Percentiles rank a stretch among this genome's conserved stretches.
phyloP scores from a whole-genome alignment of 495 filamentous ascomycete species.

The Delitschia confertaspora region DNA sequence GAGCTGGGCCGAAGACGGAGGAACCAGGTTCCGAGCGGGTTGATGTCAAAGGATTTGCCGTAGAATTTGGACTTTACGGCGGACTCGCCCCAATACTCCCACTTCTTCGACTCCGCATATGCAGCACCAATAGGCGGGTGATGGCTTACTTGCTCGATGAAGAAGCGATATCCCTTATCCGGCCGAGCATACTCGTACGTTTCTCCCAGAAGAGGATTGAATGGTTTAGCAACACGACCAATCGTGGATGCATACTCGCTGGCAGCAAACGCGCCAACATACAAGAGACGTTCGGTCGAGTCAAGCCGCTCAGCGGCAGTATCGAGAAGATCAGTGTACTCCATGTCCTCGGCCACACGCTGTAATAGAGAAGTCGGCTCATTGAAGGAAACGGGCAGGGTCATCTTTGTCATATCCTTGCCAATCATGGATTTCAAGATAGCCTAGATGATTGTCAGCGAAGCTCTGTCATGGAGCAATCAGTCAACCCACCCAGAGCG shows the following conservation, averaged over 20 bases:
- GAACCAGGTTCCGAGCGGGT: slow-evolving; percentile 96
- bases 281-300: slow-evolving; percentile 87
- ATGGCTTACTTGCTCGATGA: slow-evolving; percentile 97
- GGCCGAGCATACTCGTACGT: slow-evolving; percentile 94
- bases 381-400: slow-evolving; percentile 94
- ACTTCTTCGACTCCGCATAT: slow-evolving; percentile 83
- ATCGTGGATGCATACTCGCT: slow-evolving; percentile 96
- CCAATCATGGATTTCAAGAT: slow-evolving; percentile 99
- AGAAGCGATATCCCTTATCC: slow-evolving; percentile 95
- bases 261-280: slow-evolving; percentile 89
- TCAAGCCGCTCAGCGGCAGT: slow-evolving; percentile 77
- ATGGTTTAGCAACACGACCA: slow-evolving; percentile 92
- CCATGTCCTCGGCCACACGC: slow-evolving; percentile 92
- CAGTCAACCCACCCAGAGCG: slow-evolving; percentile 69
- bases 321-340: slow-evolving; percentile 90
- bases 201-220: slow-evolving; percentile 92
- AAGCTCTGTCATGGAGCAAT: not conserved
- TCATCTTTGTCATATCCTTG: slow-evolving; percentile 99
- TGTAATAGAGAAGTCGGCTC: slow-evolving; percentile 96
- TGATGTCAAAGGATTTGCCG: slow-evolving; percentile 94
- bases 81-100: slow-evolving; percentile 96
- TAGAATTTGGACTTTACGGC: slow-evolving; percentile 97
- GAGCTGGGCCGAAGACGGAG: slow-evolving; percentile 69
- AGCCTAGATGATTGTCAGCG: slow-evolving; percentile 50
- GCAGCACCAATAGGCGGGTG: slow-evolving; percentile 93